Percentiles rank a stretch among this genome's conserved stretches.
These are phyloP conservation scores for Pseudopyrenochaeta lycopersici DNA, from an alignment of 2,329 filamentous ascomycete species.

Conservation along the genomic window DNA sequence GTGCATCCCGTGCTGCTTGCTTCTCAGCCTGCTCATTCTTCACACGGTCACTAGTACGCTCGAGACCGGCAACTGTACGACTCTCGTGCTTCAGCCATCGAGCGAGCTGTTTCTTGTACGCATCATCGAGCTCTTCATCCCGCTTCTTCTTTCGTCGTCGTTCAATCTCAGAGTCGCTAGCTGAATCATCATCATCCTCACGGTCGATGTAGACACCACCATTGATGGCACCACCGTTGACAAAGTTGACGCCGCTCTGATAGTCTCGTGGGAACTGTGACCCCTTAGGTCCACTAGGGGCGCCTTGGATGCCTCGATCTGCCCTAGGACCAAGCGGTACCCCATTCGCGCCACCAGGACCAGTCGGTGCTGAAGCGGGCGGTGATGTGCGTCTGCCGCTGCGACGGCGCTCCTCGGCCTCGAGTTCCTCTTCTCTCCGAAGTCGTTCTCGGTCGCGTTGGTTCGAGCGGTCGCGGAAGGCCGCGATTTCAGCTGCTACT, in stretches of 20 bases:
- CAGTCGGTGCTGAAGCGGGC: constrained; percentile 66
- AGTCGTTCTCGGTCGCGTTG: constrained; percentile 88
- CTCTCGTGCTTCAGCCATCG: constrained; percentile 92
- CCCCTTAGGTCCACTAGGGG: constrained; percentile 75
- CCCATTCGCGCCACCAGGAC: constrained; percentile 73
- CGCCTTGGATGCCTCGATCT: constrained; percentile 73
- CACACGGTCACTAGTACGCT: constrained; percentile 84
- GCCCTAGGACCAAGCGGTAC: constrained; percentile 77
- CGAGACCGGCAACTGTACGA: constrained; percentile 81
- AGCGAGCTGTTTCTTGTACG: constrained; percentile 84
- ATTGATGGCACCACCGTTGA: constrained; percentile 78
- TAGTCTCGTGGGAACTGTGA: constrained; percentile 75
- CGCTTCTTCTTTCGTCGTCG: constrained; percentile 74
- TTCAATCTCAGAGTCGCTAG: constrained; percentile 87
- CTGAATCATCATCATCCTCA: constrained; percentile 87
- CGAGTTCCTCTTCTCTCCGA: constrained; percentile 89
- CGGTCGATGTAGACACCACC: constrained; percentile 63
- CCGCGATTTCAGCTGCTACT: constrained; percentile 91
- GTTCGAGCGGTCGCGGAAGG: constrained; percentile 91
- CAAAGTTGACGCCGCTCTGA: constrained; percentile 81
- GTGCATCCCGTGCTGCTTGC: constrained; percentile 70
- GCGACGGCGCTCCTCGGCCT: constrained; percentile 81
- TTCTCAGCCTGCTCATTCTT: constrained; percentile 74
- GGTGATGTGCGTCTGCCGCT: constrained; percentile 77
- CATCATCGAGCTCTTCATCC: constrained; percentile 78